Evolutionary conservation across 2,329 filamentous ascomycete genomes (phyloP).

Genomic region (Ophiostoma sp.): DNA sequence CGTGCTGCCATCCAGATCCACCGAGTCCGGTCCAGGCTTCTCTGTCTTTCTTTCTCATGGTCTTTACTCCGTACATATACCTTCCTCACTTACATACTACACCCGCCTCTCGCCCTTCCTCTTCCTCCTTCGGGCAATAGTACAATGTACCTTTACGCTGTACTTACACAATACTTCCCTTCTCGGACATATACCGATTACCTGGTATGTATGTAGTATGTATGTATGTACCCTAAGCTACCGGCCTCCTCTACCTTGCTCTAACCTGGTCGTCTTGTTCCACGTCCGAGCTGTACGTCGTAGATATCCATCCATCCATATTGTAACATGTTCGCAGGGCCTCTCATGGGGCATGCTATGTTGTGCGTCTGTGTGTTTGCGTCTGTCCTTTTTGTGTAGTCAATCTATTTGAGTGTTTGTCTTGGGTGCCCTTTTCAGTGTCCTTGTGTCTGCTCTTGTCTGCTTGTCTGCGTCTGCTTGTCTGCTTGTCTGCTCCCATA

Average conservation of each 20-base stretch:
- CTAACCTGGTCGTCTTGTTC: conserved; percentile 1
- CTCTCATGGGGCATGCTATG: conserved; percentile 1
- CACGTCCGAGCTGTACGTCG: conserved; percentile 9
- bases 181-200: conserved; percentile 1
- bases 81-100: not conserved
- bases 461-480: not conserved
- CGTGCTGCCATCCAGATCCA: not conserved
- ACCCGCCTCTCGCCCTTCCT: not conserved
- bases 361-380: conserved; percentile 3
- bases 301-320: conserved; percentile 9
- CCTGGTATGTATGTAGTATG: not conserved
- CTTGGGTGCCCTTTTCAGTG: not conserved
- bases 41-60: not conserved
- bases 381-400: not conserved
- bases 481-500: not conserved
- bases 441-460: too few species aligned
- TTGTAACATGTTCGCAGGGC: conserved; percentile 1
- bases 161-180: not conserved
- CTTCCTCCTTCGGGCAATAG: not conserved
- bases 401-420: too few species aligned
- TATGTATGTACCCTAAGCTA: not conserved
- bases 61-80: not conserved
- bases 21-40: not conserved
- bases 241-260: not conserved
- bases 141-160: not conserved